Conservation (phyloP, 2,329 filamentous ascomycete species). For the Beauveria medogensis region DNA sequence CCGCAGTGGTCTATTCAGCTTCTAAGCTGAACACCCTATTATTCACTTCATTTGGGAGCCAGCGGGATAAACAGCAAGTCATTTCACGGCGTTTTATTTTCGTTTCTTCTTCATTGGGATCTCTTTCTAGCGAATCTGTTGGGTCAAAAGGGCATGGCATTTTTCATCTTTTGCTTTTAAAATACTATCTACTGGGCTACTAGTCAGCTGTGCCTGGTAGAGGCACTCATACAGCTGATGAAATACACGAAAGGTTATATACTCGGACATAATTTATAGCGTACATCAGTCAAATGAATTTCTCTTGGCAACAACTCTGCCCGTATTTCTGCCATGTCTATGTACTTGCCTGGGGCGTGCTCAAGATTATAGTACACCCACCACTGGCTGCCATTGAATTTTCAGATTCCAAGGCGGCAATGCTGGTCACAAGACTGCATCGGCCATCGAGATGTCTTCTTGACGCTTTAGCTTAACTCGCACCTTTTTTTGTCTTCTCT, state of each 20-base stretch:
- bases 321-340: too few relatives aligned
- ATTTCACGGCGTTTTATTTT: neutral
- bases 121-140: neutral
- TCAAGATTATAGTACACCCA: too few relatives aligned
- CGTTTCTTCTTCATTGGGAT: neutral
- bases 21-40: conserved; percentile 23
- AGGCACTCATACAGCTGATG: neutral
- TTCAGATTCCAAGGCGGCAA: neutral
- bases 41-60: neutral
- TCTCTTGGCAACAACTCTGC: too few relatives aligned
- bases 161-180: neutral
- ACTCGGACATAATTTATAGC: neutral
- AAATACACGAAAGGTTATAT: neutral
- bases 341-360: too few relatives aligned
- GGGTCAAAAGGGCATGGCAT: neutral
- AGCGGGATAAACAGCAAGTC: neutral
- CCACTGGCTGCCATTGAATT: neutral
- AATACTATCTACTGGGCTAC: too few relatives aligned
- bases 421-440: neutral
- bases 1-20: conserved; percentile 49
- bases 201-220: neutral
- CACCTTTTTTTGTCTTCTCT: neutral
- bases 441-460: neutral
- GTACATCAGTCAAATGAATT: neutral
- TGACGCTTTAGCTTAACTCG: neutral